These are phyloP conservation scores for Pharus latifolius DNA, from an alignment of 176 grass and related monocot species.

Conservation along the genomic window DNA sequence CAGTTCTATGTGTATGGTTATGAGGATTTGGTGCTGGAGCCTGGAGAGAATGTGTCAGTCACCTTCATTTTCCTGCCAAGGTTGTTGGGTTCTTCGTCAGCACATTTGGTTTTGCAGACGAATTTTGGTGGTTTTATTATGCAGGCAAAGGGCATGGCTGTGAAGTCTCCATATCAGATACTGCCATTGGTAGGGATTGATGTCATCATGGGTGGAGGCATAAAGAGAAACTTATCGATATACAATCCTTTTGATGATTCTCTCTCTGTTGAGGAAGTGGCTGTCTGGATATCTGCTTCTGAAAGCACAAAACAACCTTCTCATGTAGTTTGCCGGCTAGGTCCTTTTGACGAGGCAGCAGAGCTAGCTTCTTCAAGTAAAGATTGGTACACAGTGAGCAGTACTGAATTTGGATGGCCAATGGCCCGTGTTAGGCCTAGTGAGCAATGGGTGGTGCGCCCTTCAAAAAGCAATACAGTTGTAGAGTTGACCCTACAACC, in stretches of 20 bases:
- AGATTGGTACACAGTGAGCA: constrained; percentile 46
- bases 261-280: constrained; percentile 68
- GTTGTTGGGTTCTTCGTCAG: constrained; percentile 54
- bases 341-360: constrained; percentile 14
- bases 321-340: constrained; percentile 60
- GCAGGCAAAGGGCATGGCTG: constrained; percentile 62
- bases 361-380: constrained; percentile 35
- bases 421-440: constrained; percentile 60
- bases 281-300: constrained; percentile 59
- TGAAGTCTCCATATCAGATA: constrained; percentile 64
- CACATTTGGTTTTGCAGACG: constrained; percentile 81
- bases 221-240: constrained; percentile 73
- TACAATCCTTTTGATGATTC: constrained; percentile 74
- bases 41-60: constrained; percentile 56
- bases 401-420: constrained; percentile 28
- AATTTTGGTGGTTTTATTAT: constrained; percentile 88
- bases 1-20: constrained; percentile 81
- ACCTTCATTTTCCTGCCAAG: constrained; percentile 80
- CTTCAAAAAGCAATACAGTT: constrained; percentile 36
- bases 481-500: constrained; percentile 59
- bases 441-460: constrained; percentile 59
- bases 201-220: constrained; percentile 29
- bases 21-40: constrained; percentile 52
- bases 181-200: constrained; percentile 50
- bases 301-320: constrained; percentile 53